Evolutionary conservation across 1,139 yeast genomes (phyloP).

Genomic region (Yamadazyma sp.): DNA sequence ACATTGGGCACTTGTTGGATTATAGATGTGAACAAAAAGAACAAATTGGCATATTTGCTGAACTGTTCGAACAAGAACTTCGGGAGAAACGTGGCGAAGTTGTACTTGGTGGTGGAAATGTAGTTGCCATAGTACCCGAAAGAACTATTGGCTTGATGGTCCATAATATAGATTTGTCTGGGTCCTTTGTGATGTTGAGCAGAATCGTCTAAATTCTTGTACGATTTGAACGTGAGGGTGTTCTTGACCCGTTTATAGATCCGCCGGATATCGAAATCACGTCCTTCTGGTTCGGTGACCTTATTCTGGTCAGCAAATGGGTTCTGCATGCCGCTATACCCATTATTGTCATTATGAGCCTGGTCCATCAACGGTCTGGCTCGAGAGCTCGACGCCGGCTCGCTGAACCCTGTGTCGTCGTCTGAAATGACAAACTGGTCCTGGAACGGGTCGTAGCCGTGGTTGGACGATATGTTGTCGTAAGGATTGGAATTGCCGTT

Average conservation of each 20-base stretch:
- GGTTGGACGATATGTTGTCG: slow-evolving; percentile 5
- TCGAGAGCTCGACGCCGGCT: not conserved
- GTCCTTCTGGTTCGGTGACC: slow-evolving; percentile 10
- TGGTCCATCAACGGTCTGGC: slow-evolving; percentile 1
- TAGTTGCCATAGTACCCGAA: slow-evolving; percentile 76
- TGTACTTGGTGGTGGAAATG: slow-evolving; percentile 95
- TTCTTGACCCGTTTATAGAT: slow-evolving; percentile 12
- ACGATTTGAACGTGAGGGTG: slow-evolving; percentile 10
- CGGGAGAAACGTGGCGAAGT: slow-evolving; percentile 88
- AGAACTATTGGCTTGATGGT: slow-evolving; percentile 51
- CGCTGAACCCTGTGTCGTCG: slow-evolving; percentile 5
- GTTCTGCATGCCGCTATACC: slow-evolving; percentile 20
- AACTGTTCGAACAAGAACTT: slow-evolving; percentile 95
- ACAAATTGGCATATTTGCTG: slow-evolving; percentile 93
- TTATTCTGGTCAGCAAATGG: slow-evolving; percentile 35
- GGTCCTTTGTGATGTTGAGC: slow-evolving; percentile 37
- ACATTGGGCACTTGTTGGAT: slow-evolving; percentile 98
- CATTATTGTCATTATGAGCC: slow-evolving; percentile 4
- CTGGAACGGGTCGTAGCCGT: slow-evolving; percentile 17
- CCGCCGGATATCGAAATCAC: slow-evolving; percentile 17
- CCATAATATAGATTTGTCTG: slow-evolving; percentile 69
- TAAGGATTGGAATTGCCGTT: slow-evolving; percentile 5
- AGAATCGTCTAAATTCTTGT: slow-evolving; percentile 8
- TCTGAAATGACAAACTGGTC: slow-evolving; percentile 13
- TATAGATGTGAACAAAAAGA: slow-evolving; percentile 86